Conservation (phyloP, 2,329 filamentous ascomycete genomes). For the Colletotrichum sp. region DNA sequence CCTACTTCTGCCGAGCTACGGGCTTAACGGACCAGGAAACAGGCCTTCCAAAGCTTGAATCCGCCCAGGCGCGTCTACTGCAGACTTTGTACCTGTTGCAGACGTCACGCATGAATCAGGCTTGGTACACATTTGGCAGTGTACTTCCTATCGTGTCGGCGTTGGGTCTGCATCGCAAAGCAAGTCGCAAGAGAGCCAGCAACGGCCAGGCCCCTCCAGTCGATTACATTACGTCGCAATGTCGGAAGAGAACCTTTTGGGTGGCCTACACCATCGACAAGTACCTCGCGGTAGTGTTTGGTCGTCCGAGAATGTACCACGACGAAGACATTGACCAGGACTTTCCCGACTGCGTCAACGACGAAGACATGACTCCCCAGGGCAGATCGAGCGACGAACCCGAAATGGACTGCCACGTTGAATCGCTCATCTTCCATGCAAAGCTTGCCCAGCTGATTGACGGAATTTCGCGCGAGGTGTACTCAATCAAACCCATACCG, state of each 20-base stretch:
- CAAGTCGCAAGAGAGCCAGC: conserved; percentile 1
- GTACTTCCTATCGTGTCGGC: conserved; percentile 56
- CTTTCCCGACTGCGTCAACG: conserved; percentile 59
- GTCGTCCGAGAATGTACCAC: conserved; percentile 63
- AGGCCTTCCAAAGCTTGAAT: conserved; percentile 58
- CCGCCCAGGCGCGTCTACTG: conserved; percentile 61
- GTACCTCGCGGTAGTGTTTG: conserved; percentile 67
- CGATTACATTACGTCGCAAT: conserved; percentile 54
- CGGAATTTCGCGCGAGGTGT: conserved; percentile 42
- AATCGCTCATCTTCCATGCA: conserved; percentile 50
- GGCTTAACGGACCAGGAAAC: conserved; percentile 48
- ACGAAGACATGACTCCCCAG: conserved; percentile 57
- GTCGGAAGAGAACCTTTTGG: conserved; percentile 65
- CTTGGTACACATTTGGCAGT: conserved; percentile 66
- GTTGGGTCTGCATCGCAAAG: conserved; percentile 35
- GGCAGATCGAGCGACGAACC: conserved; percentile 29
- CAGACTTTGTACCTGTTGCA: conserved; percentile 64
- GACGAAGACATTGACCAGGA: conserved; percentile 69
- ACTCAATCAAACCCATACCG: conserved; percentile 38
- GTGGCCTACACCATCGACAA: conserved; percentile 66
- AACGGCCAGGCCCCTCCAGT: neutral
- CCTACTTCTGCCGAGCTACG: conserved; percentile 27
- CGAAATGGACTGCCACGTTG: conserved; percentile 52
- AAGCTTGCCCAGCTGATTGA: conserved; percentile 45
- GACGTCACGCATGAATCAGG: conserved; percentile 64